A percentile compares a stretch with the other conserved stretches of the same genome.
Evolutionary conservation across 2,329 filamentous ascomycete genomes (phyloP).

Genomic region (Graphilbum ipis-grandicollis): DNA sequence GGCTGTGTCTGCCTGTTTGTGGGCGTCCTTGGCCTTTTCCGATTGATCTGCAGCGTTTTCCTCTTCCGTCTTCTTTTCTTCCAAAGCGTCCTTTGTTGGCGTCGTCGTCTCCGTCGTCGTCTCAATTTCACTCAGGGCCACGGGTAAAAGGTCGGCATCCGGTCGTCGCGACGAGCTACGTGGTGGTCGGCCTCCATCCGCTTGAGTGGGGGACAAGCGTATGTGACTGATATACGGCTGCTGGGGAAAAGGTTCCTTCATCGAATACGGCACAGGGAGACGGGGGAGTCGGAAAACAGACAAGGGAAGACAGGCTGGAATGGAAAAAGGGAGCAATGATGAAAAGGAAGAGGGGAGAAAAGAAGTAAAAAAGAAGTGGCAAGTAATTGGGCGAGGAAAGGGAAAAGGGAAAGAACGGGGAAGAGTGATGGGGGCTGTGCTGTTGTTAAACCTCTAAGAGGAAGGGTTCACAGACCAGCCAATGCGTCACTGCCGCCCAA

Average conservation of each 20-base stretch:
- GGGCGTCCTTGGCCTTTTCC: too few relatives aligned
- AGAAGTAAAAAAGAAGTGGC: not conserved
- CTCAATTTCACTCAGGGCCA: slow-evolving; percentile 12
- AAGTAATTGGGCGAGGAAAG: too few relatives aligned
- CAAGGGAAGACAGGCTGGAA: not conserved
- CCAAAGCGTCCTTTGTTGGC: not conserved
- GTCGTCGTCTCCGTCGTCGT: too few relatives aligned
- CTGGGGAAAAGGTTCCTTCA: slow-evolving; percentile 42
- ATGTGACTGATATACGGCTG: slow-evolving; percentile 36
- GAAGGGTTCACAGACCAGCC: too few relatives aligned
- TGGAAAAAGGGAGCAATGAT: not conserved
- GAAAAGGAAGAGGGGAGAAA: not conserved
- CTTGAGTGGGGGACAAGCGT: slow-evolving; percentile 35
- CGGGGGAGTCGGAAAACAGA: not conserved
- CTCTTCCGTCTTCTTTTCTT: not conserved
- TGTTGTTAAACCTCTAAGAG: too few relatives aligned
- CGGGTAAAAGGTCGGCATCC: slow-evolving; percentile 16
- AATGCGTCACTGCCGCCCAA: too few relatives aligned
- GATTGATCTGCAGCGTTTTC: not conserved
- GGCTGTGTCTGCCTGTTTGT: too few relatives aligned
- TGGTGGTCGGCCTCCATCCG: slow-evolving; percentile 29
- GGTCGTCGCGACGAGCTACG: slow-evolving; percentile 19
- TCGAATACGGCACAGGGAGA: slow-evolving; percentile 22
- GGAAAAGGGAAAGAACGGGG: too few relatives aligned
- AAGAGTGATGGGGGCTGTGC: too few relatives aligned